Evolutionary conservation across 108 stramenopile genomes (phyloP).

Genomic region (Mediolabrus comicus): DNA sequence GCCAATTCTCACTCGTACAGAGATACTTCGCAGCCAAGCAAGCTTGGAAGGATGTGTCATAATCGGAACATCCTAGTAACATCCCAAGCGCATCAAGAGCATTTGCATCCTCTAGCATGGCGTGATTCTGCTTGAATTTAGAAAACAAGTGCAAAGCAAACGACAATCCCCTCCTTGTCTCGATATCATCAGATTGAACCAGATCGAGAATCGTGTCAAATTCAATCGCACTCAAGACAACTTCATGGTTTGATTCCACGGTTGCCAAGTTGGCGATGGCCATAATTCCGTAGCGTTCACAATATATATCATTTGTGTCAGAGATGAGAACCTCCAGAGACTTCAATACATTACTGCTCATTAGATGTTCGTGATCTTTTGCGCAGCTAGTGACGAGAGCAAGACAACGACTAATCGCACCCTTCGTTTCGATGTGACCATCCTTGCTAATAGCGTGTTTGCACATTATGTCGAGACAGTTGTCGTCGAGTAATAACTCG

Average conservation of each 20-base stretch:
- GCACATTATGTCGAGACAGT: conserved; percentile 22
- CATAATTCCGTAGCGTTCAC: conserved; percentile 65
- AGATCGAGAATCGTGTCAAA: conserved; percentile 57
- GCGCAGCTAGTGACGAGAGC: conserved; percentile 76
- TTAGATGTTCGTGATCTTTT: conserved; percentile 62
- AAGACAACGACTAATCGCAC: conserved; percentile 66
- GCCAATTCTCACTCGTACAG: conserved; percentile 60
- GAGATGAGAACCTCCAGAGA: conserved; percentile 53
- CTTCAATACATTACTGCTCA: conserved; percentile 45
- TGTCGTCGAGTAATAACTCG: conserved; percentile 14
- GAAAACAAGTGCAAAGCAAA: conserved; percentile 75
- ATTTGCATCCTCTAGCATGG: conserved; percentile 59
- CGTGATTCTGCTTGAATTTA: conserved; percentile 64
- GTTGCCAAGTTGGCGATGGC: conserved; percentile 77
- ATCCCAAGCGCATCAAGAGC: conserved; percentile 56
- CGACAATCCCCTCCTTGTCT: conserved; percentile 67
- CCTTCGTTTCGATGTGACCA: conserved; percentile 53
- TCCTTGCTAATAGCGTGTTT: conserved; percentile 9
- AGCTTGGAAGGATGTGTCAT: conserved; percentile 66
- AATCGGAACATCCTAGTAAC: conserved; percentile 68
- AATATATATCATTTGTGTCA: conserved; percentile 46
- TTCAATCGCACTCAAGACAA: conserved; percentile 60
- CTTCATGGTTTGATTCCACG: conserved; percentile 60
- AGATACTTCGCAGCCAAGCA: conserved; percentile 61
- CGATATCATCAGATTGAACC: conserved; percentile 62